A percentile compares a stretch with the other conserved stretches of the same genome.
phyloP scores from a whole-genome alignment of 192 early-diverging fungal species.

The Linnemannia elongata region DNA sequence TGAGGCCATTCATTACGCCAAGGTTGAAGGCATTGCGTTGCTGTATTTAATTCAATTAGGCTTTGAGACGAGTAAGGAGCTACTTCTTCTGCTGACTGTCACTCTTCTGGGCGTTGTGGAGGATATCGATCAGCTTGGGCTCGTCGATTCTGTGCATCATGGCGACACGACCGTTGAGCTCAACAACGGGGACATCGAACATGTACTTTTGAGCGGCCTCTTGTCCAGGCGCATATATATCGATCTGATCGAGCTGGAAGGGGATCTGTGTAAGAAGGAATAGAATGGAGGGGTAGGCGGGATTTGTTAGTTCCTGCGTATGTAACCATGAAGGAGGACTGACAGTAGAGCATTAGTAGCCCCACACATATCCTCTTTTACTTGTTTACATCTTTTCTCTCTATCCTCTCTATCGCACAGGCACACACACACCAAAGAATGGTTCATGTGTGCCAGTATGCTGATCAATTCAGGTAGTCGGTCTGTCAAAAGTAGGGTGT shows the following conservation, averaged over 20 bases:
- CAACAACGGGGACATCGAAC: constrained; percentile 69
- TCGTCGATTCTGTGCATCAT: constrained; percentile 63
- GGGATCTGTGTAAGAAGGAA: constrained; percentile 23
- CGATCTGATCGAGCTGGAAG: constrained; percentile 48
- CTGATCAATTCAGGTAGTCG: not conserved
- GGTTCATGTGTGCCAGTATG: not conserved
- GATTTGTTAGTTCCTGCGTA: not conserved
- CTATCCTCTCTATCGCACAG: not conserved
- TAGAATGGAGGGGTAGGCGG: not conserved
- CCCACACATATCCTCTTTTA: not conserved
- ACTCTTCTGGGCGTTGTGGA: constrained; percentile 15
- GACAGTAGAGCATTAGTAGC: not conserved
- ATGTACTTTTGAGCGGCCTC: constrained; percentile 61
- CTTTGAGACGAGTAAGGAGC: too few relatives aligned
- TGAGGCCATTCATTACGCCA: not conserved
- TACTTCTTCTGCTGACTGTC: not conserved
- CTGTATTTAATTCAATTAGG: not conserved
- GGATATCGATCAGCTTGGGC: constrained; percentile 55
- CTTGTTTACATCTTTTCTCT: too few relatives aligned
- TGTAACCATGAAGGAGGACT: not conserved
- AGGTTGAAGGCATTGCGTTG: not conserved
- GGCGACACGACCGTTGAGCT: constrained; percentile 61
- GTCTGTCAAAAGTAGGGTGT: not conserved
- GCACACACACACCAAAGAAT: not conserved
- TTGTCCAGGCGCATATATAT: constrained; percentile 52